These are phyloP conservation scores for Triglochin maritima DNA, from an alignment of 106 monocot species.

Conservation along the genomic window DNA sequence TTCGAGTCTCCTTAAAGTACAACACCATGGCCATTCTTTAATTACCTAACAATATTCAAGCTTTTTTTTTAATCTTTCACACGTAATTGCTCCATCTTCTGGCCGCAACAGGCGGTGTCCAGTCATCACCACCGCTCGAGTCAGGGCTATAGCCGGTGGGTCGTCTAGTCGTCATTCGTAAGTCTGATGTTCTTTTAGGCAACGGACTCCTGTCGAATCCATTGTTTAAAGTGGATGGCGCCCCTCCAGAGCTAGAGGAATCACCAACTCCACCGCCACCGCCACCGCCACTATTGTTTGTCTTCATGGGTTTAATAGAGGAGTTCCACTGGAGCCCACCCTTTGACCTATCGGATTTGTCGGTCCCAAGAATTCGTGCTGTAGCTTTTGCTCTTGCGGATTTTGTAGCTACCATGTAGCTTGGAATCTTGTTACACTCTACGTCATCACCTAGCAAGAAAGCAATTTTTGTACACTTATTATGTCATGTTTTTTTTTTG, in stretches of 20 bases:
- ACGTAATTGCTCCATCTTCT: constrained; percentile 11
- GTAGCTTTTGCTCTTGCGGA: constrained; percentile 51
- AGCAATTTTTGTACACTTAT: too few species aligned
- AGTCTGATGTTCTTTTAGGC: background rate
- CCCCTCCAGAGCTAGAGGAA: constrained; percentile 41
- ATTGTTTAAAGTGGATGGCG: background rate
- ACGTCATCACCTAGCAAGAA: background rate
- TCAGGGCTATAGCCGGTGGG: constrained; percentile 12
- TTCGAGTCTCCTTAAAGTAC: too few species aligned
- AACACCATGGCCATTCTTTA: too few species aligned
- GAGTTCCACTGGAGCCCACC: constrained; percentile 1
- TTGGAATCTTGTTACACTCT: constrained; percentile 17
- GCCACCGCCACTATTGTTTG: background rate
- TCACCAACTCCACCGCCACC: constrained; percentile 8
- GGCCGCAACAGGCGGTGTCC: constrained; percentile 7
- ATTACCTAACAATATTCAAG: too few species aligned
- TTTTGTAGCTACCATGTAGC: constrained; percentile 66
- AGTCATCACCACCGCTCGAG: constrained; percentile 10
- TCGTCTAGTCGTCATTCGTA: background rate
- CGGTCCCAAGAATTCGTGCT: background rate
- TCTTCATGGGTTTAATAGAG: constrained; percentile 2
- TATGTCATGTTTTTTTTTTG: too few species aligned
- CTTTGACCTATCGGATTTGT: background rate
- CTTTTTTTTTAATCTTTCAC: background rate
- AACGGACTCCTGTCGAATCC: constrained; percentile 5